Evolutionary conservation across 2,329 filamentous ascomycete species (phyloP), one percentile per base, ranked within the genome.

Genomic region (Arthrobotrys musiformis): DNA sequence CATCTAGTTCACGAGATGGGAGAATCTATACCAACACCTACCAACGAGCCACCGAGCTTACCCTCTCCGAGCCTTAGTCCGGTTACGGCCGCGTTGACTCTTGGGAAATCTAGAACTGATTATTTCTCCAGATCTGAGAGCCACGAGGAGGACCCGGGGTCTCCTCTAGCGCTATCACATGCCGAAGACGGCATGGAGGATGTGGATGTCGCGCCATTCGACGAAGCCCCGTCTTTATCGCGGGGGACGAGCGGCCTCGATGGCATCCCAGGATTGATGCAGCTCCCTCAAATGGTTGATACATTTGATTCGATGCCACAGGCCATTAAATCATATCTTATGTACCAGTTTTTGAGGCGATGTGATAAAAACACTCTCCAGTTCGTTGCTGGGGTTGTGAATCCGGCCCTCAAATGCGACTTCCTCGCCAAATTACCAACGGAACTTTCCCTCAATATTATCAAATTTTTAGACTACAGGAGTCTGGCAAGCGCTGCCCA

Each of bases 41-140:
- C 90, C 70, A 90, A 91, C 42, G 92, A 95, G 82, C 94, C 97
- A 85, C 93, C 93, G 79, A 97, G 93, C 84, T 86, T 99, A 78
- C 95, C 95, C 63, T 99, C 95, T 83, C 95, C 95, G 35, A 94
- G 95, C 81, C 85, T 99, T 70, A 99, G 95, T 26, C 95, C 95
- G 2, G 89, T 91, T 42, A 96, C 94, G 4, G 89, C 96, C 74
- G 93, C 92, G 80, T 92, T 94, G 48, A 86, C 87, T 26, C 87
- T 89, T 80, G 82, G 86, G 6, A 82, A 62, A 78, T 79, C 62
- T 44, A 54, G 68, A 33, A 79, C 48, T 52, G 75, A 74, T 68
- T 80, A 79, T 81, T 83, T 81, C 77, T 85, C 82, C 0, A 81
- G 81, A 26, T 82, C 83, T 26, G 83, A 83, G 19, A 58, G 54